Base-by-base conservation (phyloP, 352 stramenopile species). In the Globisporangium uncinulatum region DNA sequence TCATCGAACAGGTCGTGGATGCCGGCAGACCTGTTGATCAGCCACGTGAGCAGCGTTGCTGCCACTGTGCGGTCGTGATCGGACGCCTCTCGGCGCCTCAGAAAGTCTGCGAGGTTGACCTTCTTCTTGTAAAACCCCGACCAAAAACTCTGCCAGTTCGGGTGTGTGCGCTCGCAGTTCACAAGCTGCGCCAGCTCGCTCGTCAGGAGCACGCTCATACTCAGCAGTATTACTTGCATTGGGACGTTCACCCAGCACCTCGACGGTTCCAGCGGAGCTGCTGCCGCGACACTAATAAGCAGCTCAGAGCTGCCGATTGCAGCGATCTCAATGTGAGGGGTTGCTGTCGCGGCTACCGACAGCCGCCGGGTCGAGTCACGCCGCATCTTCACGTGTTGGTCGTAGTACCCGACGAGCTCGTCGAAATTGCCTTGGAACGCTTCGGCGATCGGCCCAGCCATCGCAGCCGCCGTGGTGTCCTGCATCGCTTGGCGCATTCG, bases 1-100 rank as follows among this genome's bases (percentile, higher is more conserved):
- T 83, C 74, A n/a, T 72, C 59, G 24, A 73, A 83, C 24, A 87
- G 24, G 17, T 86, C 73, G 34, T 68, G 61, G n/a, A 86, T 83
- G 8, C 60, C 63, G n/a, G 60, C 41, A 0, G 45, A 55, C 45
- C 79, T 67, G 48, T 87, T 87, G 42, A 84, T 41, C 20, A 87
- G 54, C 34, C 79, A 50, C 29, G 73, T 72, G n/a, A 87, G 46
- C 7, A 87, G 57, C 17, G 59, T 85, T 11, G 59, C 77, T 6
- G 60, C 62, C 17, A 87, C 56, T 31, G 66, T 62, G 14, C 69
- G 61, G 21, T 83, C 73, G 9, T 66, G 76, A 14, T 47, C 29
- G 47, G 49, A 69, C 5, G 63, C 48, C 13, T 75, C 65, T 39
- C 56, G 63, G 3, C 57, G 63, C 5, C 63, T 57, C 51, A 86